Evolutionary conservation across 345 rosid genomes (phyloP), one percentile per base, ranked within the genome.

Genomic region (Murraya koenigii): DNA sequence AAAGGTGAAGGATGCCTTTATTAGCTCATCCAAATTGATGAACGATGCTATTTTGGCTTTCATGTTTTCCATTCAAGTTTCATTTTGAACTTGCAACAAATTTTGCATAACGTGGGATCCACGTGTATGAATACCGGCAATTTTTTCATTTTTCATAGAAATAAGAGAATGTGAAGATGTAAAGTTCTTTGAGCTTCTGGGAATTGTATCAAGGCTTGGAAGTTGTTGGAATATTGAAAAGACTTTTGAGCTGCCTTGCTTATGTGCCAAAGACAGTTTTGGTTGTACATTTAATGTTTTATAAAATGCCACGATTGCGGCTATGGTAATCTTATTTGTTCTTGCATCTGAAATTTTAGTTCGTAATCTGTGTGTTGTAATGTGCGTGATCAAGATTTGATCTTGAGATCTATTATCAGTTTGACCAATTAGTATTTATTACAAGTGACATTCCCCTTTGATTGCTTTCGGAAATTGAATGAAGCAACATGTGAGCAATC

Each of bases 141-240:
- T 79, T 80, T 68, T 55, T 75, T 60, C 58, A 9, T 62, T 79
- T 61, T 80, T 26, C 78, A 66, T 79, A 65, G 79, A 71, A 84
- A 87, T 74, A 80, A 84, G 77, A 39, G 38, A 49, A 78, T 58
- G 71, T n/a, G 79, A 59, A 72, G 69, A 66, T 80, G 85, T 80
- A 76, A 73, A 66, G 76, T 71, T 64, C 22, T n/a, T 80, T 70
- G 82, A 77, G 76, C 78, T 77, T 74, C 9, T 65, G 69, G 71
- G 63, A 47, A 56, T 77, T 63, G 79, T 64, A 81, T 6, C 61
- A 66, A 55, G 71, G 72, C 54, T 36, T 55, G 72, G 35, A 54
- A 28, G 28, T 35, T 54, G 54, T 49, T 75, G 11, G 36, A 66
- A 75, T 15, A 66, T 65, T 39, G 78, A 66, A 66, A 25, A 41